A percentile compares a stretch with the other conserved stretches of the same genome.
These are phyloP conservation scores for Trichoderma pleuroti DNA, from an alignment of 2,329 filamentous ascomycete species.

Conservation along the genomic window DNA sequence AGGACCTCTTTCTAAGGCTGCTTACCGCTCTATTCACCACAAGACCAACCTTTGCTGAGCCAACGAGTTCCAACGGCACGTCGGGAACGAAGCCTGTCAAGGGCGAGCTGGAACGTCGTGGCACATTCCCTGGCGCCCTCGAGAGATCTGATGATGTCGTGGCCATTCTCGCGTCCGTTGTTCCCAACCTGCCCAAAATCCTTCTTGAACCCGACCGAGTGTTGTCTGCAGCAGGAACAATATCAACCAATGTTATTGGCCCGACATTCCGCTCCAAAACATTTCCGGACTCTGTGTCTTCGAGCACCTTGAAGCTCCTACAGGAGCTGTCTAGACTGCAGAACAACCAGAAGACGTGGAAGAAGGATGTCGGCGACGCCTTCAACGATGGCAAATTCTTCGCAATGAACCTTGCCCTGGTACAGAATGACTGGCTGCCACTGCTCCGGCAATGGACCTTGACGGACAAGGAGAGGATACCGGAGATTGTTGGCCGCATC, in stretches of 20 bases:
- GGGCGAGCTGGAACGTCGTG: constrained; percentile 36
- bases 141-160: constrained; percentile 71
- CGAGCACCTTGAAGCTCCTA: constrained; percentile 67
- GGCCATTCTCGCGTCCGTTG: constrained; percentile 71
- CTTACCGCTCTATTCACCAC: constrained; percentile 94
- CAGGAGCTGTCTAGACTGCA: constrained; percentile 73
- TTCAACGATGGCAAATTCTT: constrained; percentile 92
- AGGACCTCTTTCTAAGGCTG: constrained; percentile 86
- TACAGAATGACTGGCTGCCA: constrained; percentile 74
- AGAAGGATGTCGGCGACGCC: constrained; percentile 84
- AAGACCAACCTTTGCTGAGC: constrained; percentile 68
- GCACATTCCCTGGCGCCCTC: constrained; percentile 34
- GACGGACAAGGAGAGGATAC: constrained; percentile 82
- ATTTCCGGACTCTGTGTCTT: constrained; percentile 81
- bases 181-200: constrained; percentile 77
- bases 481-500: constrained; percentile 75
- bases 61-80: constrained; percentile 35
- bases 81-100: constrained; percentile 38
- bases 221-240: constrained; percentile 69
- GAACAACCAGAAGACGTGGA: constrained; percentile 84
- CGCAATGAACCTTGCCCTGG: constrained; percentile 60
- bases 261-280: constrained; percentile 78
- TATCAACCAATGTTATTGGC: constrained; percentile 78
- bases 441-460: constrained; percentile 80
- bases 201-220: constrained; percentile 84